Evolutionary conservation across 1,284 basidiomycete species (phyloP).

Genomic region (Ceratobasidium sp.): DNA sequence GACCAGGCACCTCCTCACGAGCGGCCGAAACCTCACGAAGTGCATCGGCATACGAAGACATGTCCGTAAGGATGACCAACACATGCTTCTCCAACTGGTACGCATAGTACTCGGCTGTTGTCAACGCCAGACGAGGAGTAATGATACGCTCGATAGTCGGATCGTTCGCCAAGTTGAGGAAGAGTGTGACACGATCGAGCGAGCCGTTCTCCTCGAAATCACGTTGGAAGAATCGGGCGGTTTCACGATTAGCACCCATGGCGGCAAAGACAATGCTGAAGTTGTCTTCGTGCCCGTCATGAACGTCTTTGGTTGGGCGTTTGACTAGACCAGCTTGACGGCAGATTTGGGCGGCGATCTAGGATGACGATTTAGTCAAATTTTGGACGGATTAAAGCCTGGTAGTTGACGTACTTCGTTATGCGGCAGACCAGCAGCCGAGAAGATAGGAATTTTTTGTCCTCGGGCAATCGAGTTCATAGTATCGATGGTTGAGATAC

Average conservation of each 20-base stretch:
- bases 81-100: constrained; percentile 99
- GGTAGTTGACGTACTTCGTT: constrained; percentile 75
- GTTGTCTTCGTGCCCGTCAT: constrained; percentile 99
- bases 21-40: constrained; percentile 98
- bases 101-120: constrained; percentile 99
- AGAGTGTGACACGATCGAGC: constrained; percentile 96
- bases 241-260: constrained; percentile 99
- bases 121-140: constrained; percentile 96
- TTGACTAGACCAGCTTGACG: constrained; percentile 98
- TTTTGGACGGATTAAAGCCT: no score
- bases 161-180: constrained; percentile 99
- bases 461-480: constrained; percentile 99
- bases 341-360: constrained; percentile 99
- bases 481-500: constrained; percentile 97
- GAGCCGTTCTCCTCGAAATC: constrained; percentile 99
- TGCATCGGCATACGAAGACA: constrained; percentile 98
- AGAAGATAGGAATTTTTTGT: constrained; percentile 99
- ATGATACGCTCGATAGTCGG: constrained; percentile 99
- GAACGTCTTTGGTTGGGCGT: constrained; percentile 93
- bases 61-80: constrained; percentile 97
- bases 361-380: constrained; percentile 27
- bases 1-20: constrained; percentile 98
- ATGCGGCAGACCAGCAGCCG: constrained; percentile 97
- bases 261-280: constrained; percentile 99
- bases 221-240: constrained; percentile 99